Evolutionary conservation across 306 rosid species (phyloP).

Genomic region (Dalbergia oliveri): DNA sequence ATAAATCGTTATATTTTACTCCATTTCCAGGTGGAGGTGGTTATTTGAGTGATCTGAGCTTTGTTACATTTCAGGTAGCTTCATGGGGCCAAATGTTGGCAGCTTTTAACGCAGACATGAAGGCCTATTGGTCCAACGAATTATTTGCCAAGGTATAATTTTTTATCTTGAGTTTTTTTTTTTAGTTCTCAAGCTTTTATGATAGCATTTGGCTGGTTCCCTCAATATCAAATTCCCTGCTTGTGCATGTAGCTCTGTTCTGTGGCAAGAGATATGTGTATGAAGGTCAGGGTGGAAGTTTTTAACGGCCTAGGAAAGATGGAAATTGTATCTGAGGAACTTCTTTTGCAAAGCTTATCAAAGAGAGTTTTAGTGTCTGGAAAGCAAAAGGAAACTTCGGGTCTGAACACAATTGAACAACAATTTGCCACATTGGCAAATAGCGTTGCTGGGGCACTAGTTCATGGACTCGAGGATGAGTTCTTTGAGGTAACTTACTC

Average conservation of each 20-base stretch:
- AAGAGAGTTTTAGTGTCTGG: constrained; percentile 65
- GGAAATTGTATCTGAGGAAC: constrained; percentile 71
- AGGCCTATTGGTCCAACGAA: constrained; percentile 65
- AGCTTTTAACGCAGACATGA: constrained; percentile 61
- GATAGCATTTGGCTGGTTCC: constrained; percentile 15
- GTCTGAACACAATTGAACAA: constrained; percentile 57
- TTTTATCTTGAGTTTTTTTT: neutral
- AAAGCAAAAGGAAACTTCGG: constrained; percentile 58
- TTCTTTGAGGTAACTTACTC: constrained; percentile 73
- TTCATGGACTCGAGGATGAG: constrained; percentile 98
- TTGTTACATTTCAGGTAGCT: constrained; percentile 64
- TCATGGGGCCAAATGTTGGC: constrained; percentile 78
- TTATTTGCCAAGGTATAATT: constrained; percentile 76
- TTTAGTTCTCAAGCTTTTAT: no score
- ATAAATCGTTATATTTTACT: no score
- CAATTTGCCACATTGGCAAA: constrained; percentile 58
- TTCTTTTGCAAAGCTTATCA: constrained; percentile 83
- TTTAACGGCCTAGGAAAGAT: constrained; percentile 69
- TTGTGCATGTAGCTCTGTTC: constrained; percentile 78
- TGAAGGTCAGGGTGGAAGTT: constrained; percentile 81
- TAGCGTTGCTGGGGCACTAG: constrained; percentile 77
- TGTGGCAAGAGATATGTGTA: constrained; percentile 87
- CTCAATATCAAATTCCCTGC: constrained; percentile 35
- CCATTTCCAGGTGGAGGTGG: neutral
- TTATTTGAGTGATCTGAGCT: constrained; percentile 26